phyloP scores from a whole-genome alignment of 768 basidiomycete genomes.

The Mrakia gelida region DNA sequence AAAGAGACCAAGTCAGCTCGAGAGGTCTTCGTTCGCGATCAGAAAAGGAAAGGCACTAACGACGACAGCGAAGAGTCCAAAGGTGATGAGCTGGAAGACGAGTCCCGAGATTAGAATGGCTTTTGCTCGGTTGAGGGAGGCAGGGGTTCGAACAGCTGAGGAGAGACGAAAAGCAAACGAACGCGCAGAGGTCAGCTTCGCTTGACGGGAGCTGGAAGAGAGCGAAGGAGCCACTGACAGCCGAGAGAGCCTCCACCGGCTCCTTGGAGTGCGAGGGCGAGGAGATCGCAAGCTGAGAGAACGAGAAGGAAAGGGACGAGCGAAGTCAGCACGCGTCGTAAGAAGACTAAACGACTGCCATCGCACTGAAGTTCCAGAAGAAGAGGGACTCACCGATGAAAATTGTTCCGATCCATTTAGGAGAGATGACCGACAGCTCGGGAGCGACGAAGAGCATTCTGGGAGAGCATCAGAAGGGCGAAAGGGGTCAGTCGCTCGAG shows the following conservation, averaged over 20 bases:
- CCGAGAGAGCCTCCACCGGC: slow-evolving; percentile 15
- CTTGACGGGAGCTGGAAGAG: neutral
- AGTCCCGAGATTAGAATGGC: slow-evolving; percentile 14
- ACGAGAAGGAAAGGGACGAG: neutral
- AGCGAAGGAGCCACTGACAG: neutral
- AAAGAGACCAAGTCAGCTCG: neutral
- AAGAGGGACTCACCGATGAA: neutral
- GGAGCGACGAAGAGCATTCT: slow-evolving; percentile 24
- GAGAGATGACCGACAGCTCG: neutral
- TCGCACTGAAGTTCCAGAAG: too few relatives aligned
- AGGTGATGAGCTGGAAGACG: slow-evolving; percentile 22
- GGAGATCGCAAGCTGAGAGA: slow-evolving; percentile 6
- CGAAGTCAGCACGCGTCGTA: neutral
- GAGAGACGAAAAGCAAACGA: neutral
- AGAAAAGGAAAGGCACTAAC: neutral
- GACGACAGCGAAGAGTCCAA: slow-evolving; percentile 14
- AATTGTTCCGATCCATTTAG: slow-evolving; percentile 6
- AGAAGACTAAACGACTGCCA: neutral
- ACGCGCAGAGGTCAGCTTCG: neutral
- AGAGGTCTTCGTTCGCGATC: neutral
- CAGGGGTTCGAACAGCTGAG: slow-evolving; percentile 12
- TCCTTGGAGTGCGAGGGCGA: slow-evolving; percentile 14
- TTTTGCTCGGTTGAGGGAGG: slow-evolving; percentile 7
- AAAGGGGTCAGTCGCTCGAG: neutral
- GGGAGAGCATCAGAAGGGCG: too few relatives aligned